Base-by-base conservation (phyloP, 2,329 filamentous ascomycete genomes). In the Colletotrichum abscissum region DNA sequence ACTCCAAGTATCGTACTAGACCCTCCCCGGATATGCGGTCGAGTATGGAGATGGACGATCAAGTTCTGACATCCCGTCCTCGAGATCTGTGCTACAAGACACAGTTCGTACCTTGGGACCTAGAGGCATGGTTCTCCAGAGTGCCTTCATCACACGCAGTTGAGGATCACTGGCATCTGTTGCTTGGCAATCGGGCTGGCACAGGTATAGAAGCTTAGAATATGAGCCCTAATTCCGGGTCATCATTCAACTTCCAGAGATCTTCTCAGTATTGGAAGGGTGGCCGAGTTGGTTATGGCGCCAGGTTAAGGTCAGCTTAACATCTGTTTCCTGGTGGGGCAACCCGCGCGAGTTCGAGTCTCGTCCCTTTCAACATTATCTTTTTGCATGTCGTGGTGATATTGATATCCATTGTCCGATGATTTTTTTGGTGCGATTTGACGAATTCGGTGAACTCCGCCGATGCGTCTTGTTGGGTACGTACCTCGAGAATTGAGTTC, bases 261-360 rank as follows among this genome's bases (percentile, higher is more conserved):
- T 26, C 7, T 16, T 19, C 30, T 26, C 49, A 8, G 1, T 0
- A 1, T 2, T 55, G 70, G 70, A 60, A 73, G 70, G 70, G 70
- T 73, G 70, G 70, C 70, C 70, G 70, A 73, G 70, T 73, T 73
- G 70, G 70, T 73, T 73, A 73, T 73, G 70, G 70, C 70, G 70
- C 70, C 70, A 73, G 70, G 70, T 73, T 73, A 73, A 73, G 70
- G 70, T 70, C 70, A 65, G 67, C 70, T 65, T 73, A 73, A 70
- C 67, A 65, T 65, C 70, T 73, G 28, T 62, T 73, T 73, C 70
- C 70, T 73, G 67, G 70, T 73, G 70, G 70, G 70, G 70, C 70
- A 73, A 73, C 70, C 70, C 70, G 70, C 70, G 70, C 70, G 70
- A 73, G 70, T 73, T 73, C 70, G 70, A 73, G 70, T 73, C 70